phyloP scores from a whole-genome alignment of 257 asterid species.

The Gentiana dahurica region DNA sequence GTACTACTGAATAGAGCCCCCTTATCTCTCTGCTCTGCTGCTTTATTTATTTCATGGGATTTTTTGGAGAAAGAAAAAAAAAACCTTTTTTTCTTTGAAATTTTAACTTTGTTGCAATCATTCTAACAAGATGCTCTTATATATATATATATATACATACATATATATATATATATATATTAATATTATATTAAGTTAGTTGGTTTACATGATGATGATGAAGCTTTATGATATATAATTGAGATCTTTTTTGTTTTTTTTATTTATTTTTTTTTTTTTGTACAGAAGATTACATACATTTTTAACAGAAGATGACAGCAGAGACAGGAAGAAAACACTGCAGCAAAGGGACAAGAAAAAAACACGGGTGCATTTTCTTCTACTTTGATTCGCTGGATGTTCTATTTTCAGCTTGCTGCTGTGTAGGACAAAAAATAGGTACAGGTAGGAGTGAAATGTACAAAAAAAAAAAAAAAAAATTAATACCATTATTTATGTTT shows the following conservation, averaged over 20 bases:
- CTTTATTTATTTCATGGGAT: not conserved
- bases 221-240: conserved; percentile 10
- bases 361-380: not conserved
- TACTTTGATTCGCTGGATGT: too few relatives aligned
- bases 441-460: not conserved
- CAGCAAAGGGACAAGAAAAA: conserved; percentile 8
- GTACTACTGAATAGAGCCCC: conserved; percentile 1
- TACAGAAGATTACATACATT: conserved; percentile 13
- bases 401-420: too few relatives aligned
- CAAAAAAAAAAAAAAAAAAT: not conserved
- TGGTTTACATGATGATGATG: conserved; percentile 24
- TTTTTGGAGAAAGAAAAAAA: conserved; percentile 14
- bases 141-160: not conserved
- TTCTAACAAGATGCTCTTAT: too few relatives aligned
- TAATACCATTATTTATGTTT: not conserved
- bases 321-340: conserved; percentile 26
- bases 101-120: not conserved
- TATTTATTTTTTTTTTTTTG: conserved; percentile 12
- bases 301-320: conserved; percentile 31
- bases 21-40: not conserved
- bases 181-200: conserved; percentile 4
- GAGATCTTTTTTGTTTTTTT: conserved; percentile 14
- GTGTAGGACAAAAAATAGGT: not conserved
- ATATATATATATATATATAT: conserved; percentile 16
- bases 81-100: conserved; percentile 15